Percentiles rank a stretch among this genome's conserved stretches.
These are phyloP conservation scores for Botrytis fragariae DNA, from an alignment of 2,329 filamentous ascomycete species.

Conservation along the genomic window DNA sequence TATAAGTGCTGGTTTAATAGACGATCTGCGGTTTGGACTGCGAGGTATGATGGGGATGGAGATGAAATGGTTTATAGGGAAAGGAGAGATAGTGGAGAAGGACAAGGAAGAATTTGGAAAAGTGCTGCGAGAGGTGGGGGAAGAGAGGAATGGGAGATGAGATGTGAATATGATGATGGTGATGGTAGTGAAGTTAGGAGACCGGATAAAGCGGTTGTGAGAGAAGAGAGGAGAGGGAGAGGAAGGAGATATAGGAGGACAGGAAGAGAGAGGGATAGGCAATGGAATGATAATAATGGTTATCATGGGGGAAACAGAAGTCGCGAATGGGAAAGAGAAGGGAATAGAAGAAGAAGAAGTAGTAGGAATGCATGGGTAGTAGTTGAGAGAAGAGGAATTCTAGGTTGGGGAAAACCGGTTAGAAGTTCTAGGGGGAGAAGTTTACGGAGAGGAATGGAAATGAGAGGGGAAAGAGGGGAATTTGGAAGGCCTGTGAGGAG, in stretches of 20 bases:
- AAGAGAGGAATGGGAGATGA: neutral
- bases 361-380: neutral
- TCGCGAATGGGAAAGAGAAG: neutral
- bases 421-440: neutral
- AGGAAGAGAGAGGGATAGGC: neutral
- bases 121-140: neutral
- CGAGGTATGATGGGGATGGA: neutral
- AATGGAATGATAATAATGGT: neutral
- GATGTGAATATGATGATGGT: neutral
- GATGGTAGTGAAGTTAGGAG: neutral
- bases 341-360: neutral
- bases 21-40: neutral
- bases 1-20: neutral
- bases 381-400: neutral
- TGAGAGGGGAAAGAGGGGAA: neutral
- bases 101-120: neutral
- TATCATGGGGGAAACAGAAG: neutral
- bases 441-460: constrained; percentile 5
- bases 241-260: neutral
- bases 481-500: neutral
- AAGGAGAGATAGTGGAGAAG: too few species aligned
- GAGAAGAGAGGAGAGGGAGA: neutral
- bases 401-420: neutral
- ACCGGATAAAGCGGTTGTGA: neutral
- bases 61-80: too few species aligned